These are phyloP conservation scores for Penicillium taxi DNA, from an alignment of 495 filamentous ascomycete genomes.

Conservation along the genomic window DNA sequence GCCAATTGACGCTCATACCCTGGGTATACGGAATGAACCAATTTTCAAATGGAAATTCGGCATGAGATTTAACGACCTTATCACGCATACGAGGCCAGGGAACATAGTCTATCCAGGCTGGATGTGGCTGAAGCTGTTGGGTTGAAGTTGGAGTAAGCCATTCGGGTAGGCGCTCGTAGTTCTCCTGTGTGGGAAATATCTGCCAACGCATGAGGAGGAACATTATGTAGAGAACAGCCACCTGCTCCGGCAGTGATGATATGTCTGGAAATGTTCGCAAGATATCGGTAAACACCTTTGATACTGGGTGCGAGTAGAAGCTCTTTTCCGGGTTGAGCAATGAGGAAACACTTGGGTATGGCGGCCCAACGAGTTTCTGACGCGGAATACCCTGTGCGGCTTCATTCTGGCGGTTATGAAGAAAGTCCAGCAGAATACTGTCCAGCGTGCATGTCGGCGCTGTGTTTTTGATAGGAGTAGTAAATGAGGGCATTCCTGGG, in stretches of 20 bases:
- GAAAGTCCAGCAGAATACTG: slow-evolving; percentile 65
- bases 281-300: slow-evolving; percentile 77
- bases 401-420: slow-evolving; percentile 56
- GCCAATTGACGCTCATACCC: slow-evolving; percentile 68
- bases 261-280: slow-evolving; percentile 66
- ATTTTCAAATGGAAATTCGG: slow-evolving; percentile 56
- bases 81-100: slow-evolving; percentile 72
- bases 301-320: slow-evolving; percentile 60
- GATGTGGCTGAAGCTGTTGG: slow-evolving; percentile 57
- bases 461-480: slow-evolving; percentile 50
- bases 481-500: slow-evolving; percentile 23
- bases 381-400: slow-evolving; percentile 51
- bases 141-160: slow-evolving; percentile 55
- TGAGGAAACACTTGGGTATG: slow-evolving; percentile 67
- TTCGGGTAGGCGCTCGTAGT: slow-evolving; percentile 61
- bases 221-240: slow-evolving; percentile 73
- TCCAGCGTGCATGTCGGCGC: slow-evolving; percentile 66
- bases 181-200: slow-evolving; percentile 63
- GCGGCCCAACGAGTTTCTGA: slow-evolving; percentile 59
- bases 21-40: slow-evolving; percentile 74
- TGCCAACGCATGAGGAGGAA: slow-evolving; percentile 81
- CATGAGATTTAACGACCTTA: slow-evolving; percentile 41
- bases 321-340: slow-evolving; percentile 59
- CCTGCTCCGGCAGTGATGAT: slow-evolving; percentile 59
- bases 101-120: slow-evolving; percentile 70